A percentile compares a stretch with the other conserved stretches of the same genome.
Conservation (phyloP, 179 eudicot genomes). For the Beta corolliflora region DNA sequence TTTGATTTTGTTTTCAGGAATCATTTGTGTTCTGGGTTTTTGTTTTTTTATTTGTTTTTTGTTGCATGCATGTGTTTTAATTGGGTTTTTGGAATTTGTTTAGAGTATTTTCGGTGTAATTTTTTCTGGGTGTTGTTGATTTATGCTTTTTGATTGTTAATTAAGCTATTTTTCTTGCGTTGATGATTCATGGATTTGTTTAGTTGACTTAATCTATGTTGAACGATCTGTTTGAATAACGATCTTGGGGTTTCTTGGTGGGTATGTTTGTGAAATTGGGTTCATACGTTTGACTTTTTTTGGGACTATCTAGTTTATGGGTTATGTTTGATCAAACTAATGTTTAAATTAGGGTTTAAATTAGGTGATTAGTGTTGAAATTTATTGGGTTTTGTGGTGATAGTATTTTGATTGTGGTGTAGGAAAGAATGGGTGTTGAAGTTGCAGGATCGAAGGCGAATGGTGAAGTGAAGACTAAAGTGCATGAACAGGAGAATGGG, state of each 20-base stretch:
- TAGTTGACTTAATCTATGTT: not conserved
- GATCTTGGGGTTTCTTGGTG: conserved; percentile 4
- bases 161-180: not conserved
- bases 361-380: not conserved
- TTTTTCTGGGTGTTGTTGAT: not conserved
- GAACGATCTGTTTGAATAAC: conserved; percentile 18
- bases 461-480: conserved; percentile 40
- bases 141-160: not conserved
- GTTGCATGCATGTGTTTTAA: conserved; percentile 28
- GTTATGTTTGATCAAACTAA: not conserved
- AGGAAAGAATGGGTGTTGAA: conserved; percentile 53
- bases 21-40: conserved; percentile 13
- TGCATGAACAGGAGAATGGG: conserved; percentile 43
- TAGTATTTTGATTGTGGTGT: not conserved
- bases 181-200: not conserved
- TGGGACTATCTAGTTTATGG: not conserved
- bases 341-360: not conserved
- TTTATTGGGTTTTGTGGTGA: conserved; percentile 4
- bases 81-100: not conserved
- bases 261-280: not conserved
- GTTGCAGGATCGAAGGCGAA: conserved; percentile 46
- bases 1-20: not conserved
- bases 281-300: not conserved
- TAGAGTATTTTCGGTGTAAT: no score
- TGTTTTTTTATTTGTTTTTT: not conserved